Conservation (phyloP, 441 rosid genomes). For the Populus hybrid region DNA sequence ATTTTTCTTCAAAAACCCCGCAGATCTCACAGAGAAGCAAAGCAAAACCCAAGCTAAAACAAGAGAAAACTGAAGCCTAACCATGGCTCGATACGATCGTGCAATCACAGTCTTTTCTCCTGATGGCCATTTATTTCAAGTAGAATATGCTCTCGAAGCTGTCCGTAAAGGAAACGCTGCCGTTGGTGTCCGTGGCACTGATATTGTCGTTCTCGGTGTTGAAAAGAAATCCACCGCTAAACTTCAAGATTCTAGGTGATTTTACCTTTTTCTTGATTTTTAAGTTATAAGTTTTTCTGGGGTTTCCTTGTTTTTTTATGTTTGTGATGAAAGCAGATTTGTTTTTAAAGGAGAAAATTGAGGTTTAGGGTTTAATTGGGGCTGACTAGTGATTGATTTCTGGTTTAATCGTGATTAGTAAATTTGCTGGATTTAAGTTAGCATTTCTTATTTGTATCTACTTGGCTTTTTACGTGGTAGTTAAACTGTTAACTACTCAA, state of each 20-base stretch:
- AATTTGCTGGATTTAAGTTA: background rate
- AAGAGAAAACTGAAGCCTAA: background rate
- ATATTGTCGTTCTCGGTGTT: conserved; percentile 79
- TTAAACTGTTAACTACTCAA: background rate
- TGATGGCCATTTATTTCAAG: conserved; percentile 85
- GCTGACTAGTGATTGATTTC: background rate
- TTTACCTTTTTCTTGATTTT: background rate
- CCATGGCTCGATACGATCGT: conserved; percentile 86
- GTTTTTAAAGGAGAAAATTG: background rate
- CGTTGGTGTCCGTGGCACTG: conserved; percentile 87
- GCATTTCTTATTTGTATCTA: background rate
- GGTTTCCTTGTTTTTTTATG: too few species aligned
- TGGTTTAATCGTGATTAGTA: background rate
- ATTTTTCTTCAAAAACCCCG: background rate
- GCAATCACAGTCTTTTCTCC: conserved; percentile 95
- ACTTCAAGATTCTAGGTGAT: conserved; percentile 75
- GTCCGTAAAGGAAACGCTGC: conserved; percentile 96
- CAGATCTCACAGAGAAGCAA: background rate
- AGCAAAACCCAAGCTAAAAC: background rate
- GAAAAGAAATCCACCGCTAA: conserved; percentile 90
- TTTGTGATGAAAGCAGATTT: background rate
- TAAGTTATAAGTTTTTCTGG: background rate
- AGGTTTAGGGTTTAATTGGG: background rate
- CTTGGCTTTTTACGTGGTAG: background rate
- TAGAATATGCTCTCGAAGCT: conserved; percentile 91